Percentiles rank a stretch among this genome's conserved stretches.
phyloP scores from a whole-genome alignment of 768 basidiomycete species.

The Sarcodon sp. region DNA sequence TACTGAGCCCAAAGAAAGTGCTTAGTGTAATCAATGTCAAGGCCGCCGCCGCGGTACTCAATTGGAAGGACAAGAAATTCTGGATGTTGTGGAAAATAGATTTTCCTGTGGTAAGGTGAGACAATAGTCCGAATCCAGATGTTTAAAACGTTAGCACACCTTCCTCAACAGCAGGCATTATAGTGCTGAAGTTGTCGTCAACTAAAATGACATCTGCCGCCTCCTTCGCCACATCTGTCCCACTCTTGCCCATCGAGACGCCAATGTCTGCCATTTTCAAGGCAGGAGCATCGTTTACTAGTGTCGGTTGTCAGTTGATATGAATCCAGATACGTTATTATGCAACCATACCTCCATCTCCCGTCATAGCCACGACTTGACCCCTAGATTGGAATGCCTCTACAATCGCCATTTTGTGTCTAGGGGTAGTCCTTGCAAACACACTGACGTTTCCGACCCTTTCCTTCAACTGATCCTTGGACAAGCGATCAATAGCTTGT shows the following conservation, averaged over 20 bases:
- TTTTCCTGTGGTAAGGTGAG: conserved; percentile 44
- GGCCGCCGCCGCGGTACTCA: conserved; percentile 95
- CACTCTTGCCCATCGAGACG: conserved; percentile 94
- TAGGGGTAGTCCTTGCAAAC: conserved; percentile 91
- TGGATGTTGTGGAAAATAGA: conserved; percentile 99
- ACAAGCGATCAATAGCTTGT: conserved; percentile 68
- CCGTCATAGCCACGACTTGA: conserved; percentile 93
- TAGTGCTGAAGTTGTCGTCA: conserved; percentile 94
- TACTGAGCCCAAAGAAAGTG: conserved; percentile 80
- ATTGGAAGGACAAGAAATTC: conserved; percentile 93
- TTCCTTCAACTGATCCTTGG: conserved; percentile 68
- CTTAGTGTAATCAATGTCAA: conserved; percentile 90
- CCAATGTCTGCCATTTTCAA: conserved; percentile 98
- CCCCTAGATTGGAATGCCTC: conserved; percentile 88
- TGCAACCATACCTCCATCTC: conserved; percentile 66
- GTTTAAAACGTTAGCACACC: conserved; percentile 26
- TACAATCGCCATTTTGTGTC: conserved; percentile 96
- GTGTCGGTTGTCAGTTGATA: conserved; percentile 2
- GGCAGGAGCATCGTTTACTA: conserved; percentile 93
- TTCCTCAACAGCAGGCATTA: conserved; percentile 90
- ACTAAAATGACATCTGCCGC: conserved; percentile 95
- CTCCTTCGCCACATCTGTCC: conserved; percentile 98
- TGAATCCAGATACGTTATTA: background rate
- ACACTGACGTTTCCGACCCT: conserved; percentile 73
- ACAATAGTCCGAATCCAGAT: conserved; percentile 2